A percentile compares a stretch with the other conserved stretches of the same genome.
These are phyloP conservation scores for Paspalum vaginatum DNA, from an alignment of 176 grass and related monocot species.

Conservation along the genomic window DNA sequence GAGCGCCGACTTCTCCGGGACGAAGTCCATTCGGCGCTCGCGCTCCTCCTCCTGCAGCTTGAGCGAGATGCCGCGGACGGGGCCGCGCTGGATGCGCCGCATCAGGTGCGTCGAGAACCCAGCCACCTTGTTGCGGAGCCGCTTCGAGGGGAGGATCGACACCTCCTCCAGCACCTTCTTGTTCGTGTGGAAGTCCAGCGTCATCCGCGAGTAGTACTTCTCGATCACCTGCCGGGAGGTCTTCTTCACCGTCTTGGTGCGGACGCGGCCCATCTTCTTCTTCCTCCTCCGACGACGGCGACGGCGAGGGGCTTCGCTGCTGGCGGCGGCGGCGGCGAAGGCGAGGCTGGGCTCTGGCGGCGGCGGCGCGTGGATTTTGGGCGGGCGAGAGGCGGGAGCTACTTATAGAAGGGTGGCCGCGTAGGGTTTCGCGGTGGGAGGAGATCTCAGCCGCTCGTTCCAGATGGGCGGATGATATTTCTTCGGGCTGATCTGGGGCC, in stretches of 20 bases:
- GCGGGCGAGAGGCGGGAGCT: not conserved
- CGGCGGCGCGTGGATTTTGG: constrained; percentile 32
- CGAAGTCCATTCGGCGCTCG: constrained; percentile 90
- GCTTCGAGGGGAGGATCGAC: constrained; percentile 84
- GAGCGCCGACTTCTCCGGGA: constrained; percentile 73
- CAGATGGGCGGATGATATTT: not conserved
- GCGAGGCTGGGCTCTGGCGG: not conserved
- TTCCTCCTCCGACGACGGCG: constrained; percentile 36
- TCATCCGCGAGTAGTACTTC: constrained; percentile 86
- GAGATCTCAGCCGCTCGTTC: constrained; percentile 39
- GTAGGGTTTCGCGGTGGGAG: constrained; percentile 35
- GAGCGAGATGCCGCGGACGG: constrained; percentile 86
- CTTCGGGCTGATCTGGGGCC: not conserved
- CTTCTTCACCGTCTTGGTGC: constrained; percentile 96
- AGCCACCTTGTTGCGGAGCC: constrained; percentile 88
- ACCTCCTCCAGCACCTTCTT: constrained; percentile 93
- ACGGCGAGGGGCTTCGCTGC: not conserved
- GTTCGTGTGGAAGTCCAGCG: constrained; percentile 92
- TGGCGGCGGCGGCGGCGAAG: no score
- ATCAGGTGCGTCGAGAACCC: constrained; percentile 88
- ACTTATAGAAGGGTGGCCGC: constrained; percentile 17
- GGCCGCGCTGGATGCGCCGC: constrained; percentile 90
- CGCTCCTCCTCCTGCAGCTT: constrained; percentile 98
- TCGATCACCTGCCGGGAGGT: constrained; percentile 89
- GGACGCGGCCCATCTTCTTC: constrained; percentile 81